Evolutionary conservation across 2,329 filamentous ascomycete genomes (phyloP).

Genomic region (Acrocalymma vagum): DNA sequence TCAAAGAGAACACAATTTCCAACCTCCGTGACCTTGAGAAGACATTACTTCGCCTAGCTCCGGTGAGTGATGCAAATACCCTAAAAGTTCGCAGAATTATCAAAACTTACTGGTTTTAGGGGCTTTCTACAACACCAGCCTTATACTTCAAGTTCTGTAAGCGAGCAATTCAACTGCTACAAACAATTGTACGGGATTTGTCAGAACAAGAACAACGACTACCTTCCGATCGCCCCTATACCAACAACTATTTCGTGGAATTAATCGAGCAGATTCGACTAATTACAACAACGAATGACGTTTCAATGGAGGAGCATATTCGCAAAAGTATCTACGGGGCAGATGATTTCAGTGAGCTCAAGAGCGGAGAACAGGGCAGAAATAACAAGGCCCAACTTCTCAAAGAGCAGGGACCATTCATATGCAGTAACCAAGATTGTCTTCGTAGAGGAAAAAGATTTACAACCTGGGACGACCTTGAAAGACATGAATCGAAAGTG

Average conservation of each 20-base stretch:
- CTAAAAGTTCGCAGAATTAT: conserved; percentile 60
- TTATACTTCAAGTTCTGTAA: conserved; percentile 88
- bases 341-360: no score
- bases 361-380: no score
- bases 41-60: conserved; percentile 85
- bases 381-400: no score
- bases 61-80: conserved; percentile 82
- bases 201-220: conserved; percentile 84
- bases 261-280: conserved; percentile 87
- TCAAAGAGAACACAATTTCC: conserved; percentile 81
- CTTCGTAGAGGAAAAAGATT: no score
- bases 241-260: conserved; percentile 93
- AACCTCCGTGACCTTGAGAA: conserved; percentile 93
- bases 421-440: no score
- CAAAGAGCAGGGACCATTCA: no score
- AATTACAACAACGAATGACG: no score
- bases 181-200: conserved; percentile 84
- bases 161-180: conserved; percentile 85
- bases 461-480: no score
- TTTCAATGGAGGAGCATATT: no score
- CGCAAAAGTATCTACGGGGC: no score
- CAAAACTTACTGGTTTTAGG: conserved; percentile 77
- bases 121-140: conserved; percentile 70
- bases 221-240: conserved; percentile 85
- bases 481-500: no score